phyloP scores from a whole-genome alignment of 257 asterid genomes.

The Lycium barbarum region DNA sequence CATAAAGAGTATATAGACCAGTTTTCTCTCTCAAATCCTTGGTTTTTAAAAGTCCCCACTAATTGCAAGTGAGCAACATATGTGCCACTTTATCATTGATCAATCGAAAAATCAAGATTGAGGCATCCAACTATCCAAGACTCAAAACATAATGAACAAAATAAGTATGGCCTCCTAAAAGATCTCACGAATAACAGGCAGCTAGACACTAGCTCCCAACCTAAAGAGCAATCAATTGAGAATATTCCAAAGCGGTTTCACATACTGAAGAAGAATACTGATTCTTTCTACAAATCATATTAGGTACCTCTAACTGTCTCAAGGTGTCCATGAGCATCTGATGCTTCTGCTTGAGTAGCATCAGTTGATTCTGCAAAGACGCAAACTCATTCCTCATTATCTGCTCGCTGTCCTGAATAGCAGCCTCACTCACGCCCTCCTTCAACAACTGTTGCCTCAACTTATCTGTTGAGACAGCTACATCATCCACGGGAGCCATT shows the following conservation, averaged over 20 bases:
- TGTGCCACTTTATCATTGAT: neutral
- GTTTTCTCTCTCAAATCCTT: neutral
- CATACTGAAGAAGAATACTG: slow-evolving; percentile 47
- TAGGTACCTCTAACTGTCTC: slow-evolving; percentile 95
- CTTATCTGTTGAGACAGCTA: slow-evolving; percentile 72
- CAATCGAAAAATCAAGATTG: neutral
- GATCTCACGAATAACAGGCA: neutral
- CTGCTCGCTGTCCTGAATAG: slow-evolving; percentile 83
- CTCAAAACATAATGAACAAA: neutral
- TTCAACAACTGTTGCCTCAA: slow-evolving; percentile 78
- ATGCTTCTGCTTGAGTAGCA: slow-evolving; percentile 84
- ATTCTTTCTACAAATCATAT: slow-evolving; percentile 47
- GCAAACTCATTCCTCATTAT: slow-evolving; percentile 82
- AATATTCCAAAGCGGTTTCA: slow-evolving; percentile 41
- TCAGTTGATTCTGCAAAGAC: slow-evolving; percentile 75
- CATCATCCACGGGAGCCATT: slow-evolving; percentile 82
- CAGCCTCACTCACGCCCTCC: slow-evolving; percentile 70
- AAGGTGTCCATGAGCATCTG: slow-evolving; percentile 79
- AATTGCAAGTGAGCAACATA: slow-evolving; percentile 7
- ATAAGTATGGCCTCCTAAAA: neutral
- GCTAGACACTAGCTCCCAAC: neutral
- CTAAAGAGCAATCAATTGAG: slow-evolving; percentile 37
- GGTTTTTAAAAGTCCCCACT: neutral
- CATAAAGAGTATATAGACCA: slow-evolving; percentile 4
- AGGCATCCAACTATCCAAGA: neutral